Evolutionary conservation across 1,139 yeast genomes (phyloP).

Genomic region (Saccharomyces hybrid): DNA sequence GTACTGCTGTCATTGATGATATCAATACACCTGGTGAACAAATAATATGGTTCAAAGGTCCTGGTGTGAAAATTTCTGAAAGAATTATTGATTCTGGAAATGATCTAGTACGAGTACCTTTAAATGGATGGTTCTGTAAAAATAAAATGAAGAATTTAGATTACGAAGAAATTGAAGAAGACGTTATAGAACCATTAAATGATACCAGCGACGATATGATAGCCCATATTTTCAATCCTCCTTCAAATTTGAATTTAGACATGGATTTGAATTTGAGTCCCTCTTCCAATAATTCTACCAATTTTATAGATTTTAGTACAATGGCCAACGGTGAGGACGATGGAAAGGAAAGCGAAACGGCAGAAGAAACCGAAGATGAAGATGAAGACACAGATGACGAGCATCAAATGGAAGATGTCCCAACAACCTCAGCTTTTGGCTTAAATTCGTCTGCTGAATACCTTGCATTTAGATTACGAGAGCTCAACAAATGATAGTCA

Average conservation of each 20-base stretch:
- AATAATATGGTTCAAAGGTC: constrained; percentile 72
- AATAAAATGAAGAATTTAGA: constrained; percentile 18
- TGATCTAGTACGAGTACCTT: constrained; percentile 14
- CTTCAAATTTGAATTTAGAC: not conserved
- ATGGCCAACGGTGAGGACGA: not conserved
- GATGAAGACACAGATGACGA: constrained; percentile 14
- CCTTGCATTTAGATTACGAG: constrained; percentile 19
- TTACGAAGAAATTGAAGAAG: constrained; percentile 25
- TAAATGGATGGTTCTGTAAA: constrained; percentile 20
- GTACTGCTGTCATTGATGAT: not conserved
- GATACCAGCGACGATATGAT: not conserved
- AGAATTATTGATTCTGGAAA: constrained; percentile 35
- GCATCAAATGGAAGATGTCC: constrained; percentile 10
- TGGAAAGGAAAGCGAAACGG: not conserved
- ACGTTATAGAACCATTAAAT: not conserved
- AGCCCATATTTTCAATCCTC: not conserved
- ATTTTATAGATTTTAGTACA: not conserved
- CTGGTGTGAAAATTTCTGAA: constrained; percentile 56
- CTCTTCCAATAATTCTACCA: not conserved
- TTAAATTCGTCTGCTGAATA: constrained; percentile 28
- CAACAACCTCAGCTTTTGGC: constrained; percentile 24
- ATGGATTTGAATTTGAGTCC: not conserved
- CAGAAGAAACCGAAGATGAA: constrained; percentile 2
- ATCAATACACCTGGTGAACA: constrained; percentile 32
- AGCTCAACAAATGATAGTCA: not conserved